These are phyloP conservation scores for Danielozyma ontarioensis DNA, from an alignment of 805 yeast species.

Conservation along the genomic window DNA sequence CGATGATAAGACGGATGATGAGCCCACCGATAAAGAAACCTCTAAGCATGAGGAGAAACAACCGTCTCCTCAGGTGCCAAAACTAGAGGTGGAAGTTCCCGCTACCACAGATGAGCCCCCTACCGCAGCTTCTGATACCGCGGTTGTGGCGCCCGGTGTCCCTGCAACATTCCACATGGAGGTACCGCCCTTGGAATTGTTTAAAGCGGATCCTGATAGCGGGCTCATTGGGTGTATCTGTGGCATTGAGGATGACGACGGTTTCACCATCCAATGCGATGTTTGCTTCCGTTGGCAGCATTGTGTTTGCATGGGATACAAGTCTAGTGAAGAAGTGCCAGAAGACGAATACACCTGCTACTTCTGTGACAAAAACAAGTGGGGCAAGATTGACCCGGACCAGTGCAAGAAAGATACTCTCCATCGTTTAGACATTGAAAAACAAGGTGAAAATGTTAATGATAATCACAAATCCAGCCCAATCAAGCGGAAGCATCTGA, in stretches of 20 bases:
- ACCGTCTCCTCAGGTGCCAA: not conserved
- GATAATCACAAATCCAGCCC: conserved; percentile 6
- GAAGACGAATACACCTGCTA: conserved; percentile 75
- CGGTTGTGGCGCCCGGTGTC: not conserved
- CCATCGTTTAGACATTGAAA: conserved; percentile 24
- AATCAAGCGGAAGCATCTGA: conserved; percentile 13
- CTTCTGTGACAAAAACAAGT: conserved; percentile 51
- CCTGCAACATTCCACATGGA: too few species aligned
- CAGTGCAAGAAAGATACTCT: conserved; percentile 26
- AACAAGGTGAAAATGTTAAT: conserved; percentile 13
- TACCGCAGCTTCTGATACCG: conserved; percentile 1
- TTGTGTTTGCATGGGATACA: conserved; percentile 81
- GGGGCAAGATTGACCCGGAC: conserved; percentile 40
- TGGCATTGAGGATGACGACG: conserved; percentile 82
- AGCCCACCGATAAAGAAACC: conserved; percentile 4
- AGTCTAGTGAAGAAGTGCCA: conserved; percentile 68
- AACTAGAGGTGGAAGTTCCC: not conserved
- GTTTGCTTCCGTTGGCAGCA: conserved; percentile 93
- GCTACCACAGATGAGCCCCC: too few species aligned
- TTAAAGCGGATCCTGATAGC: conserved; percentile 72
- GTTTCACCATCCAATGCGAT: conserved; percentile 93
- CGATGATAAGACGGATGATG: conserved; percentile 24
- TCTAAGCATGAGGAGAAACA: not conserved
- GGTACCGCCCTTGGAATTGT: conserved; percentile 37
- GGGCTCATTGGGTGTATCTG: conserved; percentile 90